phyloP scores from a whole-genome alignment of 495 filamentous ascomycete genomes.

The Geopyxis carbonaria region DNA sequence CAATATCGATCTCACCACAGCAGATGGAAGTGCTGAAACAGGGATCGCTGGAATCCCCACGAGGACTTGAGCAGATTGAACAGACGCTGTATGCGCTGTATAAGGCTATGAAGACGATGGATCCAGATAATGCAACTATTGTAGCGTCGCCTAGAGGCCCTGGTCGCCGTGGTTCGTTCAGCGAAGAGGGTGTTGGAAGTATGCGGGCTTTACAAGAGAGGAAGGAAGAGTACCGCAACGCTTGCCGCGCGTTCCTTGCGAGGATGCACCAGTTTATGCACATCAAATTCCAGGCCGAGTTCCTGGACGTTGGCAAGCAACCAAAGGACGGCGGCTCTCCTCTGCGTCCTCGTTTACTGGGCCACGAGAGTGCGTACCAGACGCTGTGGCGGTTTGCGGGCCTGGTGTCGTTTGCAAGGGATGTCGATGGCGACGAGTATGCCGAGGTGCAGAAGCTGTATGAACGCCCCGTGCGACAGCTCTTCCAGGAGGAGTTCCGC shows the following conservation, averaged over 20 bases:
- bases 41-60: slow-evolving; percentile 51
- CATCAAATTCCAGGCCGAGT: slow-evolving; percentile 56
- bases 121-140: slow-evolving; percentile 40
- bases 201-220: slow-evolving; percentile 90
- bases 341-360: slow-evolving; percentile 9
- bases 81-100: slow-evolving; percentile 60
- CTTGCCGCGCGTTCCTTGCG: slow-evolving; percentile 54
- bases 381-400: slow-evolving; percentile 70
- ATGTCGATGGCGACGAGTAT: slow-evolving; percentile 69
- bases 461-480: slow-evolving; percentile 50
- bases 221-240: slow-evolving; percentile 65
- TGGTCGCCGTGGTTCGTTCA: slow-evolving; percentile 38
- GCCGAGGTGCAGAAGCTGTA: slow-evolving; percentile 61
- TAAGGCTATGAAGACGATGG: slow-evolving; percentile 88
- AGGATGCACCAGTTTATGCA: slow-evolving; percentile 66
- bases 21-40: slow-evolving; percentile 57
- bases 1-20: slow-evolving; percentile 62
- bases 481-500: slow-evolving; percentile 69
- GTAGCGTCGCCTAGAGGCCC: slow-evolving; percentile 32
- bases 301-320: slow-evolving; percentile 31
- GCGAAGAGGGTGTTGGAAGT: slow-evolving; percentile 63
- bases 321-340: slow-evolving; percentile 21
- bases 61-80: slow-evolving; percentile 62
- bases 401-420: slow-evolving; percentile 66
- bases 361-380: slow-evolving; percentile 35